phyloP scores from a whole-genome alignment of 1,284 basidiomycete genomes.

The Volvariella volvacea region DNA sequence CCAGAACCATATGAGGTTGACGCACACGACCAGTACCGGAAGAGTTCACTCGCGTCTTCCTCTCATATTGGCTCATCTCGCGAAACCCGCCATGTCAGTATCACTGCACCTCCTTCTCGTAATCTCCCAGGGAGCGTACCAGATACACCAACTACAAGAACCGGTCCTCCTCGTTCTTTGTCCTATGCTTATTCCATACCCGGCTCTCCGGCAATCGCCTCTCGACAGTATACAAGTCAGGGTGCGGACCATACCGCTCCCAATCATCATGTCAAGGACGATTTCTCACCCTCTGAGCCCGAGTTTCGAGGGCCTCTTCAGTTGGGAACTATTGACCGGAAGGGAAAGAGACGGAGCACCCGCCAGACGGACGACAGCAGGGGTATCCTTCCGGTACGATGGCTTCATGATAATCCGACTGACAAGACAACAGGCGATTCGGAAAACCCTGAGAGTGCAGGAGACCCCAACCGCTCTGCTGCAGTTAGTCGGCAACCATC shows the following conservation, averaged over 20 bases:
- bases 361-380: conserved; percentile 40
- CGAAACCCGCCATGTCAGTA: too few relatives aligned
- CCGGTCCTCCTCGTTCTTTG: conserved; percentile 68
- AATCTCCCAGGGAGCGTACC: conserved; percentile 12
- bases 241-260: too few relatives aligned
- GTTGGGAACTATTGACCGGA: conserved; percentile 38
- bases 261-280: conserved; percentile 19
- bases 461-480: conserved; percentile 12
- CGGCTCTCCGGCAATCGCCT: conserved; percentile 25
- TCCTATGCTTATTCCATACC: conserved; percentile 56
- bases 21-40: not conserved
- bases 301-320: conserved; percentile 63
- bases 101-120: too few relatives aligned
- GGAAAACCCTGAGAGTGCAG: conserved; percentile 22
- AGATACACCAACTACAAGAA: conserved; percentile 57
- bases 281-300: conserved; percentile 21
- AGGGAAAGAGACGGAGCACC: conserved; percentile 49
- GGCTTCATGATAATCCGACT: conserved; percentile 50
- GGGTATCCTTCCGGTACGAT: conserved; percentile 37
- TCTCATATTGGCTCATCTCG: too few relatives aligned
- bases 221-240: too few relatives aligned
- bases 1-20: not conserved
- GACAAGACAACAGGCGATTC: conserved; percentile 32
- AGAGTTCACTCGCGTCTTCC: not conserved
- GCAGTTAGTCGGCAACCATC: conserved; percentile 5